Conservation (phyloP, 768 basidiomycete genomes). For the Antrodiella citrinella region DNA sequence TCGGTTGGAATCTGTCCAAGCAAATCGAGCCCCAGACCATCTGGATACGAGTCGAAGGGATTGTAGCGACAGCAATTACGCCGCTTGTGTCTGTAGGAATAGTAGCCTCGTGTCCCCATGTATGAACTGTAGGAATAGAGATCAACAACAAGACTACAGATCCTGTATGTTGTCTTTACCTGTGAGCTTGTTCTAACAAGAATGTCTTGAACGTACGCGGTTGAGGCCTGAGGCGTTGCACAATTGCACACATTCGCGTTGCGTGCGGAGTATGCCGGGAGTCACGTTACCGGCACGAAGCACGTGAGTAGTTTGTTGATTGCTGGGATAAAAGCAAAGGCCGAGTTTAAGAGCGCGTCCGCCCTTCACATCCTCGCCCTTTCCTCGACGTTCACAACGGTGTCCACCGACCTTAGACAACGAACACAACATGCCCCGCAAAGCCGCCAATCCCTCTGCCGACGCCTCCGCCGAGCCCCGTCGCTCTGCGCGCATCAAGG, state of each 20-base stretch:
- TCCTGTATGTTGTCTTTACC: no score
- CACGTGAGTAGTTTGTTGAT: slow-evolving; percentile 25
- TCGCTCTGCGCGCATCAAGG: slow-evolving; percentile 71
- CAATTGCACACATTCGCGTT: no score
- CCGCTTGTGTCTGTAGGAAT: neutral
- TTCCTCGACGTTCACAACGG: slow-evolving; percentile 11
- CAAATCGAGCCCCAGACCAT: neutral
- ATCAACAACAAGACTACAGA: no score
- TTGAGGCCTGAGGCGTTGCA: no score
- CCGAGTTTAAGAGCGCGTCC: slow-evolving; percentile 10
- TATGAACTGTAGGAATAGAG: no score
- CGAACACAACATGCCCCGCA: slow-evolving; percentile 51
- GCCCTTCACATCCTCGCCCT: slow-evolving; percentile 15
- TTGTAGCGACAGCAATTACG: neutral
- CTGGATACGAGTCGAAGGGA: neutral
- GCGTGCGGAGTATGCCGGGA: no score
- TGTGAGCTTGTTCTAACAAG: no score
- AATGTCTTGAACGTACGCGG: no score
- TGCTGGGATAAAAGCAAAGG: slow-evolving; percentile 14
- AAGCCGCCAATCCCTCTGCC: slow-evolving; percentile 43
- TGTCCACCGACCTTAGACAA: no score
- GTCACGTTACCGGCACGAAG: slow-evolving; percentile 5
- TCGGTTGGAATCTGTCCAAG: neutral
- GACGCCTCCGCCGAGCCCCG: slow-evolving; percentile 46
- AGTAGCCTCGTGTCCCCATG: slow-evolving; percentile 3